Conservation (phyloP, 2,329 filamentous ascomycete species). For the Penicillium sp. region DNA sequence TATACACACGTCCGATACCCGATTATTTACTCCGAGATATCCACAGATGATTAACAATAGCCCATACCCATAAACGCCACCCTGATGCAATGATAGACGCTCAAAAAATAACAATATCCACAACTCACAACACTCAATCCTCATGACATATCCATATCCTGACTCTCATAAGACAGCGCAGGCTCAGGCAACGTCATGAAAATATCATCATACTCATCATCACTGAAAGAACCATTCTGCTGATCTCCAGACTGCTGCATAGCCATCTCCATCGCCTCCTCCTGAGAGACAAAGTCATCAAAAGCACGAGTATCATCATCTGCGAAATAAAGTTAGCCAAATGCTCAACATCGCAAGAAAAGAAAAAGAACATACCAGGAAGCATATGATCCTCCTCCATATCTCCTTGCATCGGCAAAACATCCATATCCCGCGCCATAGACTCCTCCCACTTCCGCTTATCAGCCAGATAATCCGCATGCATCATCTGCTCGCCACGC, state of each 20-base stretch:
- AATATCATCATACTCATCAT: conserved; percentile 62
- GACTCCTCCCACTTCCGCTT: conserved; percentile 40
- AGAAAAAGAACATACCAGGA: conserved; percentile 22
- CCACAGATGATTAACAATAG: conserved; percentile 1
- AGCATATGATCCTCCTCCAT: conserved; percentile 27
- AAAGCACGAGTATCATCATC: conserved; percentile 33
- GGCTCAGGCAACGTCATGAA: conserved; percentile 66
- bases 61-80: conserved; percentile 11
- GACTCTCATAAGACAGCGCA: conserved; percentile 18
- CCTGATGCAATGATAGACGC: conserved; percentile 15
- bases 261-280: conserved; percentile 35
- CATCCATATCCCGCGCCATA: conserved; percentile 36
- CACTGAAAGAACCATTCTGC: conserved; percentile 37
- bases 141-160: conserved; percentile 44
- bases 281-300: conserved; percentile 38
- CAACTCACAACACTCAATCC: conserved; percentile 4
- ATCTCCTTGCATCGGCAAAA: conserved; percentile 20
- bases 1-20: conserved; percentile 33
- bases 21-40: conserved; percentile 21
- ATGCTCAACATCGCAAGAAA: background rate
- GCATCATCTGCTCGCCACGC: conserved; percentile 45
- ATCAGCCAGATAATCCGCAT: conserved; percentile 42
- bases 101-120: background rate
- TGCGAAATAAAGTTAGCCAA: background rate
- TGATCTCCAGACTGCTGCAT: conserved; percentile 21